Base-by-base conservation (phyloP, 306 rosid genomes). In the Prunus mume region DNA sequence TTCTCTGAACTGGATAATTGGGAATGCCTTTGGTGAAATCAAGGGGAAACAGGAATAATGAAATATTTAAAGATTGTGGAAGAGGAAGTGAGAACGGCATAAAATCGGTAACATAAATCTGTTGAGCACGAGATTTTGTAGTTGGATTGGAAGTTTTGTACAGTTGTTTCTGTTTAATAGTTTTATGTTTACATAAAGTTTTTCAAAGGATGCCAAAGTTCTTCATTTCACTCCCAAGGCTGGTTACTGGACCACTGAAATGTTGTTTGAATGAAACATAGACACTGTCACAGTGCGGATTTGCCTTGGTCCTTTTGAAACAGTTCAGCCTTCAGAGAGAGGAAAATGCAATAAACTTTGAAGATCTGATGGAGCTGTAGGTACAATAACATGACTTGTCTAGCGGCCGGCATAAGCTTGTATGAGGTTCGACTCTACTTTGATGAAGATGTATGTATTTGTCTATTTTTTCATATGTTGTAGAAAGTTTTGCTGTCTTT, bases 71-170 rank as follows among this genome's bases (percentile, higher is more conserved):
- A 55, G 64, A 45, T 46, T 57, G 73, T 43, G 78, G 69, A 5
- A 4, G 46, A 51, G 32, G 72, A 77, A 75, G 52, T 71, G 62
- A 51, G 72, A 55, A 78, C 57, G n/a, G 28, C 77, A 73, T 60
- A 20, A 54, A 38, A 5, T 45, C 49, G 41, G 73, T 25, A 71
- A 73, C 75, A 34, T 19, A 57, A 69, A 50, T 80, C 77, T 75
- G 81, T 71, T 79, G 78, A 72, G 78, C 67, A 47, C 15, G 55
- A 82, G 78, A 81, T 76, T 84, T 80, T 82, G 85, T 78, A 80
- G 87, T 61, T 78, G 84, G 79, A 81, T 55, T 78, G 90, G 73
- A 85, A 73, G 82, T 67, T 60, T 11, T 83, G 78, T 78, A 86
- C 79, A 70, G 80, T 69, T 51, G 58, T 66, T 80, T 78, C 47